Evolutionary conservation across 176 grass and related monocot genomes (phyloP), one percentile per base, ranked within the genome.

Genomic region (Lolium perenne): DNA sequence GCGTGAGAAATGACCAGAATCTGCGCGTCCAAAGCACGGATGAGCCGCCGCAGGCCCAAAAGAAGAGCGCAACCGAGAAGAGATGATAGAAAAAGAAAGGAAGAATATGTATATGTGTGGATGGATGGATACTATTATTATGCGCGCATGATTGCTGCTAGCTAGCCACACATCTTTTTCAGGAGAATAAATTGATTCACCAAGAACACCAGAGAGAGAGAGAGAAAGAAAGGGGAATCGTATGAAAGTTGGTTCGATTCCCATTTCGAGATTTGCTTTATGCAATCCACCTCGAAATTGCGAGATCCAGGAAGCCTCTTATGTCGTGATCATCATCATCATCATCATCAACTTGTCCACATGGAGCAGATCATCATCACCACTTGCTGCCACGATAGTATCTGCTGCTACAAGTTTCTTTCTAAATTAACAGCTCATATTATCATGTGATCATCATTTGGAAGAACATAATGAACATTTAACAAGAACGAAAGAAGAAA

Each of bases 391-490:
- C 15, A 72, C 63, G 63, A 57, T 81, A 66, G 56, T 43, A 4
- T 55, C 49, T 57, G 35, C 2, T n/a, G 10, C n/a, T 50, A 22
- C 20, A 54, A 38, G 17, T 50, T 82, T 22, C 3, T 60, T 76
- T 75, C n/a, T 46, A 76, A 84, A 91, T 46, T 76, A 84, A 91
- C 70, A 70, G 56, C 43, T 50, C 69, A 81, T 87, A 54, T 80
- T 80, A 77, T 91, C 83, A 66, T 58, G 77, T 87, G 22, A 84
- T 91, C 68, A 77, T 91, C 76, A 77, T 84, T 91, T 83, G 51
- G 60, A 84, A 77, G 29, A 77, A 77, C 77, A 91, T 84, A 32
- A 61, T 74, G 14, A 1, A 84, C 85, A 77, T 55, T 63, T 75
- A 84, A 72, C 3, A 41, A 32, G 5, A 17, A 45, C 2, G 7